Base-by-base conservation (phyloP, 108 stramenopile species). In the Nitzschia putrida region DNA sequence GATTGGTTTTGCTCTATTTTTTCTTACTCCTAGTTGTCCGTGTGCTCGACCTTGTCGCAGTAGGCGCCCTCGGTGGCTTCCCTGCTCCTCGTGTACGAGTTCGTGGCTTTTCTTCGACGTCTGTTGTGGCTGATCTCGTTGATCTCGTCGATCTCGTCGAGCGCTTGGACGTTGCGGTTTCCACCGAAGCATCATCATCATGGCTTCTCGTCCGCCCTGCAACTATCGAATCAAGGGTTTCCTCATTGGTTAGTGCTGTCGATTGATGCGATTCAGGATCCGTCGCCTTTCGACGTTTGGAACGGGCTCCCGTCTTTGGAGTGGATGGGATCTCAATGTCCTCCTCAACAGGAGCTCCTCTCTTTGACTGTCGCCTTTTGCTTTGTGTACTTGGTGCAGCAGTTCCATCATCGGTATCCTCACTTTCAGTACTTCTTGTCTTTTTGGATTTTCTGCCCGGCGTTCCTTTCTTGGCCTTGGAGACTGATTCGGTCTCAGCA, bases 161-260 rank as follows among this genome's bases (percentile, higher is more conserved):
- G 3, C 18, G 14, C 18, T 49, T 49, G 1, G 47, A 49, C 14
- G n/a, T 49, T 18, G 18, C 18, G 47, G 47, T 49, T 16, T 49
- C 47, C 47, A 18, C 18, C 18, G 47, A 49, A 60, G 34, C 50
- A 66, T 66, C 65, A 53, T 66, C 65, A 14, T 38, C 65, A 14
- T 66, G 43, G 23, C 65, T 23, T 13, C 52, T 22, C 25, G 7
- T 18, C 2, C 37, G 4, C 10, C 0, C 5, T 3, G 51, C 51
- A 3, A 51, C 14, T 26, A 50, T 23, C 8, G 64, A 47, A 4
- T 52, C 64, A 13, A 50, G 52, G 23, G 50, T 21, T 18, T 66
- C 52, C 2, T 66, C 65, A 25, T 50, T 50, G 4, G 23, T 3
- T 8, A 29, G 6, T 29, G 37, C 29, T 59, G 16, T 38, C 58